Conservation (phyloP, 2,329 filamentous ascomycete genomes). For the Verticillium albo-atrum region DNA sequence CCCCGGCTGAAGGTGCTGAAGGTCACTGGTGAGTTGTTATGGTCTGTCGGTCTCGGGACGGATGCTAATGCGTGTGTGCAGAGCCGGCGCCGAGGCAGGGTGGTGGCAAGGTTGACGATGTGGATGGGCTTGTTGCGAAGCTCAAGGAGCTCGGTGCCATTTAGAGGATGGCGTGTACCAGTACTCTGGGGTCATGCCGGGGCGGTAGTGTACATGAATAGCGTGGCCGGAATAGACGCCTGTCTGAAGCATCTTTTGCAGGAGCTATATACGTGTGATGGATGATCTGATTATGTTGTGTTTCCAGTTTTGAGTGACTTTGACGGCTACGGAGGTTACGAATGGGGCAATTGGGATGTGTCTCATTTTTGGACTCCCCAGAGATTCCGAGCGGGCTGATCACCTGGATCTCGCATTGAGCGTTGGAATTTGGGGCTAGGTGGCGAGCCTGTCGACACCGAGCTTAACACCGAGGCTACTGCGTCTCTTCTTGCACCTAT, state of each 20-base stretch:
- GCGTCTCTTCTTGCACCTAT: no score
- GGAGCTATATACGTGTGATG: not conserved
- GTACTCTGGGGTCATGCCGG: not conserved
- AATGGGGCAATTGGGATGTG: no score
- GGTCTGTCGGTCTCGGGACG: not conserved
- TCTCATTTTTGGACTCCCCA: no score
- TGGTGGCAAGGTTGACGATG: slow-evolving; percentile 95
- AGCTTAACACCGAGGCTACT: no score
- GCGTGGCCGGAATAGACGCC: not conserved
- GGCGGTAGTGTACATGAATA: not conserved
- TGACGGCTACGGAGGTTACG: no score
- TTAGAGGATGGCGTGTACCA: slow-evolving; percentile 34
- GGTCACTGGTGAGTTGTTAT: slow-evolving; percentile 65
- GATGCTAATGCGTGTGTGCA: slow-evolving; percentile 23
- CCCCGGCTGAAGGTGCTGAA: slow-evolving; percentile 84
- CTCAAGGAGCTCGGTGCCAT: slow-evolving; percentile 94
- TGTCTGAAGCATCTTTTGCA: not conserved
- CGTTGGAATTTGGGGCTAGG: no score
- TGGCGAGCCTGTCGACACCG: no score
- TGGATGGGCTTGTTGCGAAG: slow-evolving; percentile 89
- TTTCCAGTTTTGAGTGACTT: no score
- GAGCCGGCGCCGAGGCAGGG: slow-evolving; percentile 87
- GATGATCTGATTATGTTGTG: not conserved
- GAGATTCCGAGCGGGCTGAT: no score
- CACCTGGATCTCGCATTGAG: no score